Evolutionary conservation across 176 grass and related monocot species (phyloP).

Genomic region (maize (Zea mays)): Zm-B73-REFERENCE-NAM-5.0 NC_050096.1:307900501-307901000

Average conservation of each 20-base stretch:
- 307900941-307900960: conserved; percentile 78
- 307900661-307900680: neutral
- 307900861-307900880: conserved; percentile 21
- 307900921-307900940: conserved; percentile 89
- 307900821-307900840: conserved; percentile 12
- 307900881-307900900: conserved; percentile 37
- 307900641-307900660: conserved; percentile 19
- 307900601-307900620: neutral
- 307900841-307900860: neutral
- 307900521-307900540: neutral
- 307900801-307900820: conserved; percentile 6
- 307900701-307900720: neutral
- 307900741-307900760: neutral
- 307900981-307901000: conserved; percentile 14
- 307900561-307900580: conserved; percentile 14
- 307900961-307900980: conserved; percentile 60
- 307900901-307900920: conserved; percentile 93
- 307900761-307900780: neutral
- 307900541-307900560: neutral
- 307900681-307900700: neutral
- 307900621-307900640: neutral
- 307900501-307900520: conserved; percentile 9
- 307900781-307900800: neutral
- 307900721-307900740: neutral
- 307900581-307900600: neutral